A percentile compares a stretch with the other conserved stretches of the same genome.
These are phyloP conservation scores for Diaporthe velutina DNA, from an alignment of 2,329 filamentous ascomycete genomes.

Conservation along the genomic window DNA sequence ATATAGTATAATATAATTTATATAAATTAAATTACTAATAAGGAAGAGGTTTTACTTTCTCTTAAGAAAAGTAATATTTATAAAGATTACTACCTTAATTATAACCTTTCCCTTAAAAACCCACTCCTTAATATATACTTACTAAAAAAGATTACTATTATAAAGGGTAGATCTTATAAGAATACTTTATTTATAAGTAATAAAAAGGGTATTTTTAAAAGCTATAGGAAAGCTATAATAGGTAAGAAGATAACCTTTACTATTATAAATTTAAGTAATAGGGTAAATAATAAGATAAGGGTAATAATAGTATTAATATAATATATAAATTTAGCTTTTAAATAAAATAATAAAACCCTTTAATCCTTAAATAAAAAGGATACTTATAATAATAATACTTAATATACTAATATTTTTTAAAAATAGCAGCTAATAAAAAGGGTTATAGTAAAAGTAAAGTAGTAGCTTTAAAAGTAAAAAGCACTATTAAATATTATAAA, in stretches of 20 bases:
- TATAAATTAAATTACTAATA: neutral
- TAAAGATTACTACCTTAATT: neutral
- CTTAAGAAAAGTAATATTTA: neutral
- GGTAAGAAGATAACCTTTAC: neutral
- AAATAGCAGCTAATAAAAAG: neutral
- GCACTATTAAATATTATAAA: neutral
- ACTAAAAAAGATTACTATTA: neutral
- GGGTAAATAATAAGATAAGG: neutral
- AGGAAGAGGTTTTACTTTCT: neutral
- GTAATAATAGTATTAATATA: neutral
- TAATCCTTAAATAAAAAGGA: neutral
- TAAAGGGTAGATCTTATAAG: neutral
- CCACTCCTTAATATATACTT: neutral
- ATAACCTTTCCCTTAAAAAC: neutral
- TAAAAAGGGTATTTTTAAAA: neutral
- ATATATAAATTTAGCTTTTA: neutral
- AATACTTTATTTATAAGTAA: neutral
- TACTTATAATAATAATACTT: neutral
- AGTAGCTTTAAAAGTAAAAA: neutral
- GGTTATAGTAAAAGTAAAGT: neutral
- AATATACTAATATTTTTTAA: neutral
- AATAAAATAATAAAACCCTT: neutral
- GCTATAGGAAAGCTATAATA: neutral
- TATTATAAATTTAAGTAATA: neutral
- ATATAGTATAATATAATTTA: neutral